These are phyloP conservation scores for Penicillium soppii DNA, from an alignment of 495 filamentous ascomycete species.

Conservation along the genomic window DNA sequence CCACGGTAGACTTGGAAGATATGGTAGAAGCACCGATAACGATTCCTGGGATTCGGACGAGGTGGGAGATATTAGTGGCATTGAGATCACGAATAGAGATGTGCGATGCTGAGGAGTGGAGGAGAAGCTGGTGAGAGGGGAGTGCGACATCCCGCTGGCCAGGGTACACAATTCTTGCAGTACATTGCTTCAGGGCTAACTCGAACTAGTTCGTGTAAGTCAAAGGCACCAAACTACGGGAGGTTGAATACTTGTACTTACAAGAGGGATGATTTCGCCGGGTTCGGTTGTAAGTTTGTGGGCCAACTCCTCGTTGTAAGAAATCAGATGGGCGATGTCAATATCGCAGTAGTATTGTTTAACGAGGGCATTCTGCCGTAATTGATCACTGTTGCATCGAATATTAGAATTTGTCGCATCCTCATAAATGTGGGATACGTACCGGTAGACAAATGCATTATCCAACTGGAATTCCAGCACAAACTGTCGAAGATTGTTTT, in stretches of 20 bases:
- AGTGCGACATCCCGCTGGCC: constrained; percentile 65
- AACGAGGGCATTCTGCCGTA: constrained; percentile 91
- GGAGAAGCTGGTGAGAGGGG: constrained; percentile 91
- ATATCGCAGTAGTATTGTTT: constrained; percentile 97
- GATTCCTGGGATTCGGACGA: constrained; percentile 95
- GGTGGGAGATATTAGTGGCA: constrained; percentile 87
- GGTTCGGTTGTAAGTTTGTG: constrained; percentile 89
- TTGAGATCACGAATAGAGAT: constrained; percentile 93
- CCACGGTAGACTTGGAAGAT: constrained; percentile 87
- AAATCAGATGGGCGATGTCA: constrained; percentile 93
- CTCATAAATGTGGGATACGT: constrained; percentile 14
- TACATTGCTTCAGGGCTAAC: constrained; percentile 82
- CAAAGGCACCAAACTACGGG: too few species aligned
- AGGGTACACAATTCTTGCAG: constrained; percentile 82
- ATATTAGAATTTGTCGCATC: background rate
- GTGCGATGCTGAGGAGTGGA: constrained; percentile 87
- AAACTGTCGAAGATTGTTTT: constrained; percentile 66
- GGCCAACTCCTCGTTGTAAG: constrained; percentile 94
- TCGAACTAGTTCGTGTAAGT: constrained; percentile 70
- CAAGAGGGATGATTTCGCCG: constrained; percentile 87
- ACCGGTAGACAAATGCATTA: constrained; percentile 96
- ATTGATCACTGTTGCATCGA: constrained; percentile 69
- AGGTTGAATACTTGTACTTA: constrained; percentile 40
- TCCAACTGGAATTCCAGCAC: constrained; percentile 94
- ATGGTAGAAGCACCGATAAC: constrained; percentile 96